Evolutionary conservation across 2,329 filamentous ascomycete species (phyloP).

Genomic region (Fusarium sp.): DNA sequence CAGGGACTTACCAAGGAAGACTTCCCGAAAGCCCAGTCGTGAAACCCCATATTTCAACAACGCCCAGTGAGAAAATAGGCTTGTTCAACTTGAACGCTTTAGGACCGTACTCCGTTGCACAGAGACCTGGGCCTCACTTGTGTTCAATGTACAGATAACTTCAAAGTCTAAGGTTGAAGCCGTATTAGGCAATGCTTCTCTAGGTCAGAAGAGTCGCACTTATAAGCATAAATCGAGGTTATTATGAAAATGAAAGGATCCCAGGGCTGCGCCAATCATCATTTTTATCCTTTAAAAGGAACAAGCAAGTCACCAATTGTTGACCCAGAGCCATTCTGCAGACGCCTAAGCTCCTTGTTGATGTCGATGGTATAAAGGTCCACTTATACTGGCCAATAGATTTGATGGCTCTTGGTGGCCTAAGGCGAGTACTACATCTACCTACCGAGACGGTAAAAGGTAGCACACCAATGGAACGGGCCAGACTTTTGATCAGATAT

Average conservation of each 20-base stretch:
- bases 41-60: constrained; percentile 9
- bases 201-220: neutral
- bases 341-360: neutral
- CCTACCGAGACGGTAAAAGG: neutral
- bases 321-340: neutral
- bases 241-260: neutral
- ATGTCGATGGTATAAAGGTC: too few relatives aligned
- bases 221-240: neutral
- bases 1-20: constrained; percentile 10
- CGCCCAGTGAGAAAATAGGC: neutral
- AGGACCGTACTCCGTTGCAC: neutral
- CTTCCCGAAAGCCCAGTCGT: neutral
- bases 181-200: neutral
- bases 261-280: neutral
- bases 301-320: neutral
- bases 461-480: neutral
- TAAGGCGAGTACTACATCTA: neutral
- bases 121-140: neutral
- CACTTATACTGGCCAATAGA: neutral
- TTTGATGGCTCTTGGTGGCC: fast-evolving
- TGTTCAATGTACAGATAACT: neutral
- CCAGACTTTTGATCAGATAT: neutral
- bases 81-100: neutral
- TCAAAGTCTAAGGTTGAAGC: neutral
- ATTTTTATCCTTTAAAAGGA: neutral